Conservation (phyloP, 192 early-diverging fungal genomes). For the Backusella psychrophila region DNA sequence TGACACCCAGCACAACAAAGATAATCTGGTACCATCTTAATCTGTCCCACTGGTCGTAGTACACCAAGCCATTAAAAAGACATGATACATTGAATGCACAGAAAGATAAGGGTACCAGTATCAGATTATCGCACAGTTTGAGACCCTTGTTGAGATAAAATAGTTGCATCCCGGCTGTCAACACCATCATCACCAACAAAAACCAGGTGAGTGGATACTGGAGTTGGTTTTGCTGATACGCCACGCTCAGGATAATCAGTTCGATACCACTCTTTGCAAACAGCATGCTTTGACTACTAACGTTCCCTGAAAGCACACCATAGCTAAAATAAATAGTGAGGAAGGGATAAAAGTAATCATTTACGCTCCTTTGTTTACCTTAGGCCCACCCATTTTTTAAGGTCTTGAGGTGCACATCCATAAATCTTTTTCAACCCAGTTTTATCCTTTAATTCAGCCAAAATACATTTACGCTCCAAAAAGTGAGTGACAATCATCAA, state of each 20-base stretch:
- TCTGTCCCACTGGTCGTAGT: conserved; percentile 69
- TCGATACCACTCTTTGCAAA: conserved; percentile 81
- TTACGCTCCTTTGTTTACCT: conserved; percentile 4
- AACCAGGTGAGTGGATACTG: conserved; percentile 67
- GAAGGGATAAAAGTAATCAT: not conserved
- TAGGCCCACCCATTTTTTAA: conserved; percentile 28
- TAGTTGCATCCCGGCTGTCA: conserved; percentile 55
- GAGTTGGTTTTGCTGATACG: conserved; percentile 62
- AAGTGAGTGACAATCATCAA: conserved; percentile 48
- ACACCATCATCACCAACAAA: conserved; percentile 54
- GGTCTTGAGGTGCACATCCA: conserved; percentile 7
- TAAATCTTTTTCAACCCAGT: not conserved
- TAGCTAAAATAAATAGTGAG: conserved; percentile 32
- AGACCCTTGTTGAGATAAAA: conserved; percentile 78
- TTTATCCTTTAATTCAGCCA: not conserved
- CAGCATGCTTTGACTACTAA: conserved; percentile 71
- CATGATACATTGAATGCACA: conserved; percentile 73
- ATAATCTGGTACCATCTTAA: conserved; percentile 59
- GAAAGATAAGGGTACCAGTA: conserved; percentile 71
- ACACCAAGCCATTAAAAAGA: conserved; percentile 75
- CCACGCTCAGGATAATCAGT: conserved; percentile 58
- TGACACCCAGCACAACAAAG: conserved; percentile 64
- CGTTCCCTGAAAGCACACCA: conserved; percentile 64
- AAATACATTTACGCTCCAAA: conserved; percentile 25
- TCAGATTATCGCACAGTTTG: conserved; percentile 69